A percentile compares a stretch with the other conserved stretches of the same genome.
phyloP scores from a whole-genome alignment of 2,329 filamentous ascomycete species.

The Ophiostoma sp. region DNA sequence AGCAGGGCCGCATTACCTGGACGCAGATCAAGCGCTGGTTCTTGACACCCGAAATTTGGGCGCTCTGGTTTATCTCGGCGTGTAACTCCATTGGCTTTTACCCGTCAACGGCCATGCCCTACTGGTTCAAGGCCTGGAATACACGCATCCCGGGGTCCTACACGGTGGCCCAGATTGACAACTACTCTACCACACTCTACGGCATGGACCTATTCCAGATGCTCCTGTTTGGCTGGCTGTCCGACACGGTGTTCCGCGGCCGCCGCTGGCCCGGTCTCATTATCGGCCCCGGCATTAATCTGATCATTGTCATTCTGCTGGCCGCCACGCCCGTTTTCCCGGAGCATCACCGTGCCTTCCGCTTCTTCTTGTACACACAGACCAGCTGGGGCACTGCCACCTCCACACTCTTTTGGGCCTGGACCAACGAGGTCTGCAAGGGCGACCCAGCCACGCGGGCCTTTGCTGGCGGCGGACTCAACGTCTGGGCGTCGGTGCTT shows the following conservation, averaged over 20 bases:
- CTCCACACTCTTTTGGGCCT: conserved; percentile 15
- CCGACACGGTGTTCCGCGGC: conserved; percentile 15
- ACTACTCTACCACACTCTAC: conserved; percentile 13
- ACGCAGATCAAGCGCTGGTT: conserved; percentile 19
- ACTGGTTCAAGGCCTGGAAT: conserved; percentile 23
- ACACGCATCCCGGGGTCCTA: neutral
- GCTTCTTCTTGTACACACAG: conserved; percentile 5
- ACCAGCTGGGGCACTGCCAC: conserved; percentile 1
- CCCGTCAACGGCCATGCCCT: conserved; percentile 11
- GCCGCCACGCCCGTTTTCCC: conserved; percentile 16
- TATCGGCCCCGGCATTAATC: neutral
- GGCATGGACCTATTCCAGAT: conserved; percentile 11
- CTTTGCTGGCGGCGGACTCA: conserved; percentile 10
- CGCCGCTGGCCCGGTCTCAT: conserved; percentile 16
- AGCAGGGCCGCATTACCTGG: conserved; percentile 12
- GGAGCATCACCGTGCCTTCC: neutral
- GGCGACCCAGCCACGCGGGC: conserved; percentile 11
- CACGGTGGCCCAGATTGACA: conserved; percentile 18
- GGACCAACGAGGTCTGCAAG: conserved; percentile 17
- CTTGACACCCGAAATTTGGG: conserved; percentile 17
- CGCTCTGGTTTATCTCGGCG: conserved; percentile 13
- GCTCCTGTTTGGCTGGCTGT: conserved; percentile 7
- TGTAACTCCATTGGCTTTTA: conserved; percentile 16
- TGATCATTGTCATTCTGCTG: neutral
- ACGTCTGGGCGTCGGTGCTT: neutral